Evolutionary conservation across 345 rosid genomes (phyloP).

Genomic region (Kandelia obovata): DNA sequence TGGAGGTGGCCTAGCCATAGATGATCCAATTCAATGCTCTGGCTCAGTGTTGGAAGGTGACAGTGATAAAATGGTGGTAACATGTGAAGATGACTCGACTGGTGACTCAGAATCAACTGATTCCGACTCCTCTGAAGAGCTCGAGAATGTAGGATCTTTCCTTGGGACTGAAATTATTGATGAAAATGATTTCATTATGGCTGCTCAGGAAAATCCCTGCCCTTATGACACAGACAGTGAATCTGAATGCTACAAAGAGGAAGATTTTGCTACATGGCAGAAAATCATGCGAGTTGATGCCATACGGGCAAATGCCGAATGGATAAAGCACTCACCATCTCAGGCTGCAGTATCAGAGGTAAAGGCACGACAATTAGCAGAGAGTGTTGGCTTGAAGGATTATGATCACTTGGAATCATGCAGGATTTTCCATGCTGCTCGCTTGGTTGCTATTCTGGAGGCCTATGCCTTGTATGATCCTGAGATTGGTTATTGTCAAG

Average conservation of each 20-base stretch:
- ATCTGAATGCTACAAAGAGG: slow-evolving; percentile 41
- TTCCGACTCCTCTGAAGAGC: slow-evolving; percentile 55
- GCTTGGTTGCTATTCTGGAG: slow-evolving; percentile 80
- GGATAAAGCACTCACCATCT: slow-evolving; percentile 63
- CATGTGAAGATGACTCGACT: slow-evolving; percentile 41
- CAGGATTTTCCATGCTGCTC: slow-evolving; percentile 77
- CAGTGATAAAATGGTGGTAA: slow-evolving; percentile 41
- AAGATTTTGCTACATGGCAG: slow-evolving; percentile 83
- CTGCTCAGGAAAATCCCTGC: slow-evolving; percentile 30
- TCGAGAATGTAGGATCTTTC: slow-evolving; percentile 37
- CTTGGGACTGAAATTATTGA: slow-evolving; percentile 34
- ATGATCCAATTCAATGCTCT: slow-evolving; percentile 32
- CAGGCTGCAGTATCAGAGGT: slow-evolving; percentile 61
- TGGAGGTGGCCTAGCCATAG: slow-evolving; percentile 20
- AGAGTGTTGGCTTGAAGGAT: slow-evolving; percentile 62
- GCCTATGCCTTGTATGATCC: slow-evolving; percentile 80
- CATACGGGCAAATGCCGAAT: slow-evolving; percentile 75
- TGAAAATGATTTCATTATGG: slow-evolving; percentile 24
- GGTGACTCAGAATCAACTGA: slow-evolving; percentile 54
- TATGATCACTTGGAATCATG: slow-evolving; percentile 80
- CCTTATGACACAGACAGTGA: slow-evolving; percentile 29
- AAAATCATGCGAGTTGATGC: slow-evolving; percentile 92
- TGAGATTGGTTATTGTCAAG: slow-evolving; percentile 63
- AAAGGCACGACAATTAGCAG: slow-evolving; percentile 56
- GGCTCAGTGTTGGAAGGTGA: slow-evolving; percentile 36